Percentiles rank a stretch among this genome's conserved stretches.
Conservation (phyloP, 208 protist species). For the Tritrichomonas musculus region DNA sequence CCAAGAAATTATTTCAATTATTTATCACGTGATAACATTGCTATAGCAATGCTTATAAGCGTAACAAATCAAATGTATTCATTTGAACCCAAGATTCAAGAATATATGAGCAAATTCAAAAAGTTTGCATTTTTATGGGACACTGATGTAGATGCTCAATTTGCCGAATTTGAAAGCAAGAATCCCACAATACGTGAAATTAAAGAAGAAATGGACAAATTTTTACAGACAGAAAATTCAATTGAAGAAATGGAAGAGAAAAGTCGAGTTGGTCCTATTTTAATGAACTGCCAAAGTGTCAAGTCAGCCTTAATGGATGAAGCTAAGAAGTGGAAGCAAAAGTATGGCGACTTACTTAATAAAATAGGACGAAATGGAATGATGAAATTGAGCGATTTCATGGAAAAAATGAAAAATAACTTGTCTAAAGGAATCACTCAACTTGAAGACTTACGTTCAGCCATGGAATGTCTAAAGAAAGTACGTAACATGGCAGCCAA, state of each 20-base stretch:
- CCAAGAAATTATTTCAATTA: not conserved
- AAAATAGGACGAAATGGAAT: not conserved
- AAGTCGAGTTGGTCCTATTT: not conserved
- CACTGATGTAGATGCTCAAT: not conserved
- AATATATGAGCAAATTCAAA: not conserved
- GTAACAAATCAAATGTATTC: not conserved
- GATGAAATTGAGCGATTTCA: not conserved
- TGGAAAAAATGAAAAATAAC: slow-evolving; percentile 2
- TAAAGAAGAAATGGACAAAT: slow-evolving; percentile 15
- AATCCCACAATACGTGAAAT: not conserved
- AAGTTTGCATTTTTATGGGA: not conserved
- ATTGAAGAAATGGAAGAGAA: not conserved
- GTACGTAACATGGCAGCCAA: not conserved
- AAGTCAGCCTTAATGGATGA: not conserved
- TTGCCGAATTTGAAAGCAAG: not conserved
- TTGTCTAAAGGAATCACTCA: not conserved
- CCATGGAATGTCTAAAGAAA: not conserved
- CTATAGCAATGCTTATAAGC: not conserved
- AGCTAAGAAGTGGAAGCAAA: slow-evolving; percentile 22
- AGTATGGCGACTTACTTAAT: not conserved
- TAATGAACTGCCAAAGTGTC: not conserved
- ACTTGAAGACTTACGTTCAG: not conserved
- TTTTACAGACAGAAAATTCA: not conserved
- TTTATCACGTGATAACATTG: not conserved
- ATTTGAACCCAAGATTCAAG: not conserved